Percentiles rank a stretch among this genome's conserved stretches.
Conservation (phyloP, 345 rosid species). For the Gossypium mustelinum region DNA sequence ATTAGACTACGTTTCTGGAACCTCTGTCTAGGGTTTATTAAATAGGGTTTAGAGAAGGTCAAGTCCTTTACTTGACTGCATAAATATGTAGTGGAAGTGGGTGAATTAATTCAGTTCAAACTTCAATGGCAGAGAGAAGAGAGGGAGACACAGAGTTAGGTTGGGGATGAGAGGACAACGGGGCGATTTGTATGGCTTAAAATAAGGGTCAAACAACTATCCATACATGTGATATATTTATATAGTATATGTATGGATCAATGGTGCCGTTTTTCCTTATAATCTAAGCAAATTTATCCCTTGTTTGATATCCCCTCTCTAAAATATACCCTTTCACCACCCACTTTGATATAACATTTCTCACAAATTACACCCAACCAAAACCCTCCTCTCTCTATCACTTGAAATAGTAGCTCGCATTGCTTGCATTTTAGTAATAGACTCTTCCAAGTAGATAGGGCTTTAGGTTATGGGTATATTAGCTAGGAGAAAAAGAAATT, state of each 20-base stretch:
- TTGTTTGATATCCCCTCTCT: no score
- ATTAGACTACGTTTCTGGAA: background rate
- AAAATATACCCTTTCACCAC: slow-evolving; percentile 29
- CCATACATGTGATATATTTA: no score
- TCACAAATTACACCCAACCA: slow-evolving; percentile 12
- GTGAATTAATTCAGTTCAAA: slow-evolving; percentile 17
- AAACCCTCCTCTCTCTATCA: background rate
- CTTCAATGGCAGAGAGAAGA: background rate
- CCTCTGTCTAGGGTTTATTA: background rate
- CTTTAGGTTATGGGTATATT: no score
- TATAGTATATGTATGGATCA: background rate
- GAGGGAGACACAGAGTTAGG: slow-evolving; percentile 27
- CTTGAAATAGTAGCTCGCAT: no score
- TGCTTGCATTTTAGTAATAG: no score
- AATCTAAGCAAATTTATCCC: slow-evolving; percentile 45
- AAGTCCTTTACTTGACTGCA: slow-evolving; percentile 15
- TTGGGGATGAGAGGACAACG: slow-evolving; percentile 50
- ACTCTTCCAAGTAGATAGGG: no score
- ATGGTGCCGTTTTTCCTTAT: slow-evolving; percentile 39
- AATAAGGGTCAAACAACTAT: slow-evolving; percentile 82
- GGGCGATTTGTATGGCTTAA: slow-evolving; percentile 52
- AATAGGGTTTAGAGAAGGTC: slow-evolving; percentile 2
- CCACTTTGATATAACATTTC: slow-evolving; percentile 39
- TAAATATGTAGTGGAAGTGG: slow-evolving; percentile 9
- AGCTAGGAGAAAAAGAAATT: no score